Evolutionary conservation across 805 yeast genomes (phyloP), one percentile per base, ranked within the genome.

Genomic region (Candida michaelii): DNA sequence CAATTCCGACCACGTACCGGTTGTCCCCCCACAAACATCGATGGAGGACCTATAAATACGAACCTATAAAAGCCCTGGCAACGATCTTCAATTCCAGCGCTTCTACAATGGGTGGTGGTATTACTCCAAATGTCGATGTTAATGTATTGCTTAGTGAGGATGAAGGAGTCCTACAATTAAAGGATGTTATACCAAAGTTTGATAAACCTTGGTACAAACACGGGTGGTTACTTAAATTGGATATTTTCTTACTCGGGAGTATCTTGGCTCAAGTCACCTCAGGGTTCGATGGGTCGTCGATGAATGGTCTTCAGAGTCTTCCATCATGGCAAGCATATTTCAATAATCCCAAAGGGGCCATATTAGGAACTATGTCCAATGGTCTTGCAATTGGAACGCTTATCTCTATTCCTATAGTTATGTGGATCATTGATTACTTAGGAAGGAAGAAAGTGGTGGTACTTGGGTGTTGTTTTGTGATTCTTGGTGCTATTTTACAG

Each of bases 301-400:
- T 75, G 51, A 75, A 76, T 47, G 76, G 76, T 27, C 62, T 76
- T 46, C 80, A 76, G 49, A 56, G 74, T 3, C 62, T 72, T 49
- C 48, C 58, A 1, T 52, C 53, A 23, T 76, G 77, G 75, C 54
- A 56, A 40, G 44, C 52, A 5, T 63, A 61, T 30, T 65, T 76
- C 50, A 74, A 74, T 12, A 13, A 30, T 16, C 74, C 75, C 50
- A 14, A 6, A 35, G 74, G 51, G 58, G 65, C 52, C 50, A 52
- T 54, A 9, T 52, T 71, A 16, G 76, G 76, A 50, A 66, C 71
- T 21, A 55, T 70, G 39, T 42, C 60, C 27, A 66, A 66, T 44
- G 74, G 74, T 55, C 59, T 60, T 32, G 52, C 56, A 27, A 66
- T 71, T 46, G 80, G 80, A 53, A 56, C 49, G 36, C 27, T 69